Conservation (phyloP, 352 stramenopile species). For the Globisporangium perplexum region DNA sequence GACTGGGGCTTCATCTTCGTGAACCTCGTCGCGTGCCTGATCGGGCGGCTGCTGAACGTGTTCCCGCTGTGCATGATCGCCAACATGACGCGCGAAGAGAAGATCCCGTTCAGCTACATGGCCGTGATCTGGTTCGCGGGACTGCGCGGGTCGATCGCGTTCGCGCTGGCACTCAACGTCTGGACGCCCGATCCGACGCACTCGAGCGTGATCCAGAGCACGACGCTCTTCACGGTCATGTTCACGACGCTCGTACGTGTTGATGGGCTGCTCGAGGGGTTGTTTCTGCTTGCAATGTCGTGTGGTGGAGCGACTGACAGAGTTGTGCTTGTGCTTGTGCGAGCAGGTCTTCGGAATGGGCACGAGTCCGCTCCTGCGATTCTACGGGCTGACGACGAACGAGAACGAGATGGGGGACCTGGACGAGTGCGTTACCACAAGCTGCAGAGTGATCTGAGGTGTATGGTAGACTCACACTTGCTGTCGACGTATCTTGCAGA, state of each 20-base stretch:
- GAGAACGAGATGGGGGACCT: constrained; percentile 27
- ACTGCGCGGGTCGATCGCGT: constrained; percentile 90
- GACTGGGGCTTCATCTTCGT: constrained; percentile 80
- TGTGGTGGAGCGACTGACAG: constrained; percentile 2
- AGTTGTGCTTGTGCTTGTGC: not conserved
- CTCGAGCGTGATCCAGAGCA: constrained; percentile 68
- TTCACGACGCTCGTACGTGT: constrained; percentile 62
- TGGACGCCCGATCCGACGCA: constrained; percentile 48
- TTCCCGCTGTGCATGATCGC: constrained; percentile 77
- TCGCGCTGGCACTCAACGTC: constrained; percentile 78
- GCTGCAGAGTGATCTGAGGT: not conserved
- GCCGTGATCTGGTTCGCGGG: constrained; percentile 92
- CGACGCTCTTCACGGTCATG: constrained; percentile 78
- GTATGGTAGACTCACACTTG: not conserved
- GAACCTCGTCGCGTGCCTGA: constrained; percentile 59
- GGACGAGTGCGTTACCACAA: constrained; percentile 39
- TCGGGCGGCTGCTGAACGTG: constrained; percentile 65
- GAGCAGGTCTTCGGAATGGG: constrained; percentile 68
- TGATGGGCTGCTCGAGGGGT: not conserved
- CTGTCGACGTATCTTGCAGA: constrained; percentile 6
- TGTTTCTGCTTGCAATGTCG: not conserved
- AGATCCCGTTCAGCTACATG: constrained; percentile 76
- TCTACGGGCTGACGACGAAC: constrained; percentile 44
- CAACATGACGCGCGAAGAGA: constrained; percentile 58
- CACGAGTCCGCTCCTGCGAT: constrained; percentile 56